phyloP scores from a whole-genome alignment of 2,329 filamentous ascomycete species.

The Periconia sp. region DNA sequence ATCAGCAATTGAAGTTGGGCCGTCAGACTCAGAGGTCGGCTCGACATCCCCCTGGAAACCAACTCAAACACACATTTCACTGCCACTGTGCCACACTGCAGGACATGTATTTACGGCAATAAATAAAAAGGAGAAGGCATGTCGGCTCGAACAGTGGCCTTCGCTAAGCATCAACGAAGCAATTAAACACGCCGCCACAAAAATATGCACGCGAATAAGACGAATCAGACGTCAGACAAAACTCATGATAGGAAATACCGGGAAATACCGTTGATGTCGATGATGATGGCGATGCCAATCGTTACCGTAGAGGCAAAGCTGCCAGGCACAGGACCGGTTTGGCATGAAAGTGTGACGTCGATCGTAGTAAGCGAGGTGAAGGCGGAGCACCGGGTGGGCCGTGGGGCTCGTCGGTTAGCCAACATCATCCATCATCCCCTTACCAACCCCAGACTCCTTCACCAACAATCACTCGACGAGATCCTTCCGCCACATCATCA shows the following conservation, averaged over 20 bases:
- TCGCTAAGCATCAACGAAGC: slow-evolving; percentile 5
- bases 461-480: neutral
- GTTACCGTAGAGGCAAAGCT: slow-evolving; percentile 3
- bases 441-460: neutral
- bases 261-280: slow-evolving; percentile 2
- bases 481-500: slow-evolving; percentile 2
- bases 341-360: slow-evolving; percentile 17
- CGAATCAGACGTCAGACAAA: slow-evolving; percentile 11
- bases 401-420: slow-evolving; percentile 1
- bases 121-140: neutral
- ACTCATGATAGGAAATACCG: neutral
- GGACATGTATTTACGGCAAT: neutral
- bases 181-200: slow-evolving; percentile 5
- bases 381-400: neutral
- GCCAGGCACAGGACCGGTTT: slow-evolving; percentile 10
- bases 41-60: neutral
- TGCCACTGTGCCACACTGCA: no score
- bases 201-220: slow-evolving; percentile 1
- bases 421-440: neutral
- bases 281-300: slow-evolving; percentile 31
- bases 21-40: neutral
- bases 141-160: slow-evolving; percentile 5
- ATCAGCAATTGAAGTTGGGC: neutral
- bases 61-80: neutral
- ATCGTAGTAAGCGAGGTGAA: slow-evolving; percentile 16